Evolutionary conservation across 179 eudicot genomes (phyloP), one percentile per base, ranked within the genome.

Genomic region (Silene noctiflora): DNA sequence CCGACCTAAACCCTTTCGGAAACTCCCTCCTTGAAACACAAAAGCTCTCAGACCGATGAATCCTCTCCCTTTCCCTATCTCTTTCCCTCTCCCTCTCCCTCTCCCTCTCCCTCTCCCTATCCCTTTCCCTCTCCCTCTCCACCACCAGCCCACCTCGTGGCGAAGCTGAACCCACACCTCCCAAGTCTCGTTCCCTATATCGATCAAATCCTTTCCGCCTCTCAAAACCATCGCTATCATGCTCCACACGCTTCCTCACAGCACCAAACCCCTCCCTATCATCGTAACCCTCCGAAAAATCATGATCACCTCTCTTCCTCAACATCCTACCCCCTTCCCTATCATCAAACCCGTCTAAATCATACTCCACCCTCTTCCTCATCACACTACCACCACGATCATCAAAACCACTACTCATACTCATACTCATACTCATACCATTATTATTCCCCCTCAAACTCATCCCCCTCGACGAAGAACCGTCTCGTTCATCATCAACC

Each of bases 1-100:
- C 98, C 3, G 97, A 94, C 72, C 97, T 88, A 81, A 91, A 89
- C 76, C 98, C 96, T 82, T 91, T 94, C 3, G 98, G 95, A 59
- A 91, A 83, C 4, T 94, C 97, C 79, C 95, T 91, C 84, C 96
- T 91, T 0, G 90, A 81, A 46, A 78, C 83, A 44, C 88, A 87
- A 85, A 94, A 89, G 82, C 98, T 94, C 78, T 92, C 95, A 0
- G 95, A 91, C 24, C 98, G 84, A 79, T 90, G 87, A 77, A 87
- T 82, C 81, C 89, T 77, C 62, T 90, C 93, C 61, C 86, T 69
- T 8, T 83, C 84, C 33, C 82, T 72, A 3, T 77, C 83, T 39
- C 79, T 72, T 10, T 76, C 79, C 67, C 84, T 73, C 3, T 84
- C 87, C 66, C 76, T 80, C 3, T 75, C 82, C 77, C 89, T 76